Conservation (phyloP, 768 basidiomycete species). For the Collybia sordida region DNA sequence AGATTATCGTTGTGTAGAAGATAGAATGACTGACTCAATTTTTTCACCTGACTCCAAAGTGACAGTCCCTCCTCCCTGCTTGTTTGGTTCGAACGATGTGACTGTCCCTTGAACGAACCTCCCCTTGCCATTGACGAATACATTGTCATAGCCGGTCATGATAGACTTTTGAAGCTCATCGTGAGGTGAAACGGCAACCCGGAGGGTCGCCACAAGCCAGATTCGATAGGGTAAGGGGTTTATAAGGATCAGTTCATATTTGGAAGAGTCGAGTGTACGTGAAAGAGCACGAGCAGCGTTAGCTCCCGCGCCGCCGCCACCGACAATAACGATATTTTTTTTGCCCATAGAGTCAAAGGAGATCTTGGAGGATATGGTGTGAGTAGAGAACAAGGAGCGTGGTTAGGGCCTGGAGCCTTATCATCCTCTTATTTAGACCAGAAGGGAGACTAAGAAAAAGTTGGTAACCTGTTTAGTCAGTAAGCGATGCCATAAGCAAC, state of each 20-base stretch:
- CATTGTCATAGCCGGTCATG: slow-evolving; percentile 52
- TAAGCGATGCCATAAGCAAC: too few species aligned
- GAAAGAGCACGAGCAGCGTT: slow-evolving; percentile 48
- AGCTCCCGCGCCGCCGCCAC: slow-evolving; percentile 62
- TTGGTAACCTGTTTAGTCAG: too few species aligned
- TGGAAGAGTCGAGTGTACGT: slow-evolving; percentile 42
- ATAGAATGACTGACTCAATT: slow-evolving; percentile 26
- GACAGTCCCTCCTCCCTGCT: slow-evolving; percentile 43
- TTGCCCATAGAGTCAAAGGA: slow-evolving; percentile 11
- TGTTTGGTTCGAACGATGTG: slow-evolving; percentile 25
- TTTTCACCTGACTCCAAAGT: slow-evolving; percentile 51
- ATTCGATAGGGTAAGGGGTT: slow-evolving; percentile 50
- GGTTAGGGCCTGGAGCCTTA: not conserved
- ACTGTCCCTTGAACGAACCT: slow-evolving; percentile 44
- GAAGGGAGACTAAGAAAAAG: too few species aligned
- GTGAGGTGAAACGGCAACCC: slow-evolving; percentile 48
- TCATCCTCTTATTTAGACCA: too few species aligned
- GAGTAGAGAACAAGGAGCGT: not conserved
- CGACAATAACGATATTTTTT: slow-evolving; percentile 39
- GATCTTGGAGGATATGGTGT: not conserved
- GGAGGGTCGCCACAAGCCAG: slow-evolving; percentile 48
- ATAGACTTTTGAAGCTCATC: slow-evolving; percentile 43
- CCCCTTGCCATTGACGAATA: slow-evolving; percentile 51
- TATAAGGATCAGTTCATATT: slow-evolving; percentile 56
- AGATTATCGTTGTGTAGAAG: not conserved